Evolutionary conservation across 768 basidiomycete genomes (phyloP).

Genomic region (Tulasnella sp.): DNA sequence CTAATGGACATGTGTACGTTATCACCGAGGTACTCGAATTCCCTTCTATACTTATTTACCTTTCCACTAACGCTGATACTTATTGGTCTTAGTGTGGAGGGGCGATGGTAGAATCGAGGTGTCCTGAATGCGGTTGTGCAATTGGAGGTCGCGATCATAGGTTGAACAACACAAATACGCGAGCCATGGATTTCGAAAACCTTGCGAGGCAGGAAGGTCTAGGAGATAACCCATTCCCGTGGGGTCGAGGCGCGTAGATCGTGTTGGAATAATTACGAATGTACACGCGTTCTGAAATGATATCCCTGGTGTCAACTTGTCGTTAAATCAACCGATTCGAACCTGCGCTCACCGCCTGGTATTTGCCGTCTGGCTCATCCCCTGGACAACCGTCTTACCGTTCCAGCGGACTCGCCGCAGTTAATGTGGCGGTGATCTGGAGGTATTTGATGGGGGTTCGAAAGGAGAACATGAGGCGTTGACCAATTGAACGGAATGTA

Average conservation of each 20-base stretch:
- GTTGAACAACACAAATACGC: slow-evolving; percentile 31
- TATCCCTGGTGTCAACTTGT: not conserved
- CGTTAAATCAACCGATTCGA: not conserved
- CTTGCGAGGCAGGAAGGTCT: slow-evolving; percentile 12
- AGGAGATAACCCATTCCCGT: slow-evolving; percentile 1
- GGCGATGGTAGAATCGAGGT: slow-evolving; percentile 32
- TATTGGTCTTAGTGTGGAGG: slow-evolving; percentile 32
- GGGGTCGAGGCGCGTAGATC: slow-evolving; percentile 18
- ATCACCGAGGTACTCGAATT: slow-evolving; percentile 36
- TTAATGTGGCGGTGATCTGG: not conserved
- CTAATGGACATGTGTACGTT: slow-evolving; percentile 38
- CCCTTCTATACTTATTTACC: not conserved
- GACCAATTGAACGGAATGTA: too few relatives aligned
- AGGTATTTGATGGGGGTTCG: not conserved
- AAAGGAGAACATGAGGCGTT: not conserved
- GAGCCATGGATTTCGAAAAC: slow-evolving; percentile 36
- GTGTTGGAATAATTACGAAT: not conserved
- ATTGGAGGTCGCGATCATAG: slow-evolving; percentile 38
- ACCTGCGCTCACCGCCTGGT: not conserved
- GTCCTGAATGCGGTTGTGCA: slow-evolving; percentile 39
- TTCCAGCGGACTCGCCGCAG: not conserved
- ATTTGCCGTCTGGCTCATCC: not conserved
- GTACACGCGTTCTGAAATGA: not conserved
- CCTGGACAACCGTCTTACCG: not conserved
- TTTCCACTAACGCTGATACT: not conserved